Base-by-base conservation (phyloP, 2,329 filamentous ascomycete genomes). In the Didymella glomerata region DNA sequence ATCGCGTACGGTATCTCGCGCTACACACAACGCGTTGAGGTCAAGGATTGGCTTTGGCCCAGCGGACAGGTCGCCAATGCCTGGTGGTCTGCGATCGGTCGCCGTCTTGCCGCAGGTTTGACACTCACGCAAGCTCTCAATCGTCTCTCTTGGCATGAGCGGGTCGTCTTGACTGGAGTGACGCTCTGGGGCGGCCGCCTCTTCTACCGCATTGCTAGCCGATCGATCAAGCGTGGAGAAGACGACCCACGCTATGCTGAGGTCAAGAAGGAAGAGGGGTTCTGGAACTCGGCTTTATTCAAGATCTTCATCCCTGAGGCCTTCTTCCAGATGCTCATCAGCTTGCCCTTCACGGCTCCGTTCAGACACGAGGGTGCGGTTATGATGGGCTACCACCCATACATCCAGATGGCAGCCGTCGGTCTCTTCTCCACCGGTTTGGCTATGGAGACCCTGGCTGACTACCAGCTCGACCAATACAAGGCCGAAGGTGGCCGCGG, bases 41-140 rank as follows among this genome's bases (percentile, higher is more conserved):
- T 81, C n/a, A 88, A 88, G 66, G 85, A 88, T 69, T 85, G 82
- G 78, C 73, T 85, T 6, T 87, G 85, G 85, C 83, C 85, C 1
- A 75, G 79, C 4, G 83, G 78, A 2, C 83, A 83, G 65, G 81
- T 87, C 10, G 71, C 79, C 56, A 87, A 86, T 68, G 85, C 84
- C 7, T 88, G 85, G 86, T 87, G 84, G 83, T 83, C 80, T 54
- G 84, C 85, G 22, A 73, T 88, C 41, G 84, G 85, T 14, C 77
- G 79, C n/a, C 81, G 81, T 5, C 76, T 85, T 11, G 75, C 79
- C 55, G 77, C 80, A 28, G 79, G 81, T 1, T 70, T 84, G 20
- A 80, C 83, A 0, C 57, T 84, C 5, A 66, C 76, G 1, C 76
- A 80, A 46, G 83, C 84, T 16, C 80, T 83, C 66, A 65, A 72